Conservation (phyloP, 1,284 basidiomycete species). For the Retiboletus flavoniger region DNA sequence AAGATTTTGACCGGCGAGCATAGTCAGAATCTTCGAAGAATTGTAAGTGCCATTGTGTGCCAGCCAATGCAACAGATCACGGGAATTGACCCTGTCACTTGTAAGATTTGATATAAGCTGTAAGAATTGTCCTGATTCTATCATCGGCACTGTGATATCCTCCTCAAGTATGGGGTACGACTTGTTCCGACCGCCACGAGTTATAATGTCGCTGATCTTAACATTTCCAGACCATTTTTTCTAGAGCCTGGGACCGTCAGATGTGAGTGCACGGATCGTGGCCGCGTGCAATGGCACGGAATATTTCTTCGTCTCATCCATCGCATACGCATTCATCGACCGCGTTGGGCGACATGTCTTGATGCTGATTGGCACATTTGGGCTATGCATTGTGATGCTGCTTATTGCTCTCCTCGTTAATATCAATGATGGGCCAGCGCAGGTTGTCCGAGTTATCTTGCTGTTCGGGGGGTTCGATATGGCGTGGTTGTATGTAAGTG, state of each 20-base stretch:
- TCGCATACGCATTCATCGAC: not conserved
- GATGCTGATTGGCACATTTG: slow-evolving; percentile 24
- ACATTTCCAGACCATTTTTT: slow-evolving; percentile 49
- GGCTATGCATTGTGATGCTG: slow-evolving; percentile 28
- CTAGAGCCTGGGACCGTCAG: slow-evolving; percentile 48
- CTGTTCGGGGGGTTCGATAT: slow-evolving; percentile 46
- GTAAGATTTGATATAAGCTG: slow-evolving; percentile 27
- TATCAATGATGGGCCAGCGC: slow-evolving; percentile 32
- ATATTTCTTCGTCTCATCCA: slow-evolving; percentile 12
- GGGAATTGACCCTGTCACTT: slow-evolving; percentile 57
- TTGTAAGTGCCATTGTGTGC: slow-evolving; percentile 32
- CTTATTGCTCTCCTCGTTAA: slow-evolving; percentile 25
- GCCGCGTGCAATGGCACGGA: slow-evolving; percentile 67
- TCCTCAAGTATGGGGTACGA: slow-evolving; percentile 30
- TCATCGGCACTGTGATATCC: too few species aligned
- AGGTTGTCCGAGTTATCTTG: slow-evolving; percentile 46
- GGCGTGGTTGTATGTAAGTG: slow-evolving; percentile 56
- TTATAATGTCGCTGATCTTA: not conserved
- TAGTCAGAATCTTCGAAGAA: slow-evolving; percentile 61
- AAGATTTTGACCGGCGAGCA: not conserved
- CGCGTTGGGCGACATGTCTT: slow-evolving; percentile 29
- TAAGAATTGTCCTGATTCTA: not conserved
- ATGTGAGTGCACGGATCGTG: slow-evolving; percentile 59
- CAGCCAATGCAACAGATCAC: slow-evolving; percentile 52
- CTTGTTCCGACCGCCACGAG: not conserved